Evolutionary conservation across 352 stramenopile genomes (phyloP).

Genomic region (Globisporangium cystogenes): DNA sequence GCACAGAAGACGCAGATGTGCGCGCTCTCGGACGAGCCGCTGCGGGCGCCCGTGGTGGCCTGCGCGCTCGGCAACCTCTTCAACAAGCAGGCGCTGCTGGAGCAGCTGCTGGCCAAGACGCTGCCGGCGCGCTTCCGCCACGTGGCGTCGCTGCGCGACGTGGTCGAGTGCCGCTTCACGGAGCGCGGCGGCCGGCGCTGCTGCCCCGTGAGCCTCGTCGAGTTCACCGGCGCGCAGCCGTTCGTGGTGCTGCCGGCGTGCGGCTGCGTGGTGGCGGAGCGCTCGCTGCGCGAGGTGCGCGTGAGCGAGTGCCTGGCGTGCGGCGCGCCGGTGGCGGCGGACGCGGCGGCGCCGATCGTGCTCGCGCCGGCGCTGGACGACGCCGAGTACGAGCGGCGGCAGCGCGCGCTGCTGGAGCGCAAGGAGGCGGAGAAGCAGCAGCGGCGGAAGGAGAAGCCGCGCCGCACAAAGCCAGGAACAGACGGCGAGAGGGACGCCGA

Average conservation of each 20-base stretch:
- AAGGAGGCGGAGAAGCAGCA: slow-evolving; percentile 43
- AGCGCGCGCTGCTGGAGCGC: slow-evolving; percentile 36
- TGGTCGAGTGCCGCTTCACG: slow-evolving; percentile 69
- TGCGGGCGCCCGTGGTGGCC: slow-evolving; percentile 82
- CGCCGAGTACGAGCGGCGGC: slow-evolving; percentile 41
- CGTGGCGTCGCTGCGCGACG: slow-evolving; percentile 85
- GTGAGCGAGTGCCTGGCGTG: slow-evolving; percentile 68
- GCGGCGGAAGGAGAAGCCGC: slow-evolving; percentile 54
- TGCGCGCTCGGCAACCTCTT: slow-evolving; percentile 89
- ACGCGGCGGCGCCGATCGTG: slow-evolving; percentile 45
- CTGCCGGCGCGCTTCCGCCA: slow-evolving; percentile 71
- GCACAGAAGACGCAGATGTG: slow-evolving; percentile 66
- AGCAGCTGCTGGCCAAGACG: slow-evolving; percentile 74
- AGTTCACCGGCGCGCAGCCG: slow-evolving; percentile 85
- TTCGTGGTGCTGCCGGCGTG: slow-evolving; percentile 82
- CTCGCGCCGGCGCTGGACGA: slow-evolving; percentile 60
- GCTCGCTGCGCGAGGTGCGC: slow-evolving; percentile 80
- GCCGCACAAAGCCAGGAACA: slow-evolving; percentile 12
- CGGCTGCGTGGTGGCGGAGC: slow-evolving; percentile 87
- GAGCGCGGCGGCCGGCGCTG: slow-evolving; percentile 7
- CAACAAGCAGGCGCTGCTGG: slow-evolving; percentile 89
- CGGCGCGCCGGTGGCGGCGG: slow-evolving; percentile 30
- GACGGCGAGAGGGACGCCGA: not conserved
- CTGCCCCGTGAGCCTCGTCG: slow-evolving; percentile 83
- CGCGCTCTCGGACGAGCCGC: slow-evolving; percentile 72